Base-by-base conservation (phyloP, 2,329 filamentous ascomycete species). In the Penicillium frequentans region DNA sequence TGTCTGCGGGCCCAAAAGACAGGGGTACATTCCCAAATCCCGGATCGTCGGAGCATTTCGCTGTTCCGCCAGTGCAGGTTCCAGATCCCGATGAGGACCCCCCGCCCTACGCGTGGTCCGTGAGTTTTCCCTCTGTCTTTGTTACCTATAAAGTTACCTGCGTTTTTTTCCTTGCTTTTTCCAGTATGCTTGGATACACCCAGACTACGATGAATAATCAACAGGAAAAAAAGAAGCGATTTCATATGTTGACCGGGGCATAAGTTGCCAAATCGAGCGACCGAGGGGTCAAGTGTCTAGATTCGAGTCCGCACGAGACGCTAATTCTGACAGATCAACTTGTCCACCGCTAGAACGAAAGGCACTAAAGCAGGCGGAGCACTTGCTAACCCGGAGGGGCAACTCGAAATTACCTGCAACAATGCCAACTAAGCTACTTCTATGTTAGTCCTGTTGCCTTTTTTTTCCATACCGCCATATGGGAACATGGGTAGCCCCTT, bases 291-390 rank as follows among this genome's bases (percentile, higher is more conserved):
- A 57, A 51, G 14, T 24, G 39, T 48, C 42, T 16, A 50, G 35
- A 47, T 37, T 54, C n/a, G 14, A 37, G 23, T 24, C 26, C 35
- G 35, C 43, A 52, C 39, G 42, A 39, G 24, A 56, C 52, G 37
- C 49, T 56, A 58, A 23, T 59, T 65, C 57, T 63, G 63, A 66
- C 44, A 55, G 54, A 56, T 65, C 64, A 63, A 52, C 54, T 64
- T 52, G 46, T 21, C 56, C 51, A 64, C 45, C 62, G 55, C 60
- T 54, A 60, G 37, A 54, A 23, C 44, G 46, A 24, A 49, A 49
- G 52, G 23, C 21, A 39, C 48, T 50, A 52, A 53, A 35, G 9
- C 33, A 57, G 35, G 50, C 21, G 35, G 46, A 48, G 35, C 33
- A 52, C 21, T 31, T 48, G n/a, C 24, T 54, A 19, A 43, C 33